Percentiles rank a stretch among this genome's conserved stretches.
These are phyloP conservation scores for Fusarium tricinctum DNA, from an alignment of 2,329 filamentous ascomycete genomes.

Conservation along the genomic window DNA sequence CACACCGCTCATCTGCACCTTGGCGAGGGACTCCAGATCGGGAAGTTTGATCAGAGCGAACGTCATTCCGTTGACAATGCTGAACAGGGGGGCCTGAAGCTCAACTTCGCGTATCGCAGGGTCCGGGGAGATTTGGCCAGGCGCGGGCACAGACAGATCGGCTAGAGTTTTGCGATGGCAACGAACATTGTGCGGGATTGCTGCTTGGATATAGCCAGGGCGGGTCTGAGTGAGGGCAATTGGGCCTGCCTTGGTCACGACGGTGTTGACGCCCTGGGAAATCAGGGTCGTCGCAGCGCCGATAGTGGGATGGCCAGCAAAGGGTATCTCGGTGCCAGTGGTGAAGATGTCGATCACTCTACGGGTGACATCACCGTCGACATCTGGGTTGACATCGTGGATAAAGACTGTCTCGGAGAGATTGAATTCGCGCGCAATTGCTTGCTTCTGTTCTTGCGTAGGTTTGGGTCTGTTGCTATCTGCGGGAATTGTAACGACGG, in stretches of 20 bases:
- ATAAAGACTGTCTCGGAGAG: conserved; percentile 75
- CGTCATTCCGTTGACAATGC: conserved; percentile 80
- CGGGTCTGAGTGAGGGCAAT: conserved; percentile 60
- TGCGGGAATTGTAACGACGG: conserved; percentile 68
- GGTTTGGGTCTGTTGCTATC: conserved; percentile 53
- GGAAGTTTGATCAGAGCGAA: conserved; percentile 76
- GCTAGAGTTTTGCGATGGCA: conserved; percentile 65
- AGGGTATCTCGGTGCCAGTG: conserved; percentile 66
- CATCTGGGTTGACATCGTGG: conserved; percentile 59
- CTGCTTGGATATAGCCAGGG: conserved; percentile 68
- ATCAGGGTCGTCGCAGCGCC: conserved; percentile 67
- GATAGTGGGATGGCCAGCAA: conserved; percentile 74
- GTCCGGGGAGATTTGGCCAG: conserved; percentile 50
- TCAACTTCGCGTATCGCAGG: conserved; percentile 54
- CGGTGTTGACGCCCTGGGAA: conserved; percentile 55
- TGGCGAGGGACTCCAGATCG: conserved; percentile 69
- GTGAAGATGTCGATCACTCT: conserved; percentile 73
- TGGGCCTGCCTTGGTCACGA: conserved; percentile 70
- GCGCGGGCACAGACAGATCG: conserved; percentile 46
- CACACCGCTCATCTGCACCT: conserved; percentile 53
- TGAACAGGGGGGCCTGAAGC: conserved; percentile 64
- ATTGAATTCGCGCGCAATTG: conserved; percentile 73
- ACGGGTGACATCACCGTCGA: conserved; percentile 47
- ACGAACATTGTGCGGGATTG: conserved; percentile 77
- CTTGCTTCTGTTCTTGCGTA: conserved; percentile 67